Base-by-base conservation (phyloP, 352 stramenopile genomes). In the Pythium plurisporium region DNA sequence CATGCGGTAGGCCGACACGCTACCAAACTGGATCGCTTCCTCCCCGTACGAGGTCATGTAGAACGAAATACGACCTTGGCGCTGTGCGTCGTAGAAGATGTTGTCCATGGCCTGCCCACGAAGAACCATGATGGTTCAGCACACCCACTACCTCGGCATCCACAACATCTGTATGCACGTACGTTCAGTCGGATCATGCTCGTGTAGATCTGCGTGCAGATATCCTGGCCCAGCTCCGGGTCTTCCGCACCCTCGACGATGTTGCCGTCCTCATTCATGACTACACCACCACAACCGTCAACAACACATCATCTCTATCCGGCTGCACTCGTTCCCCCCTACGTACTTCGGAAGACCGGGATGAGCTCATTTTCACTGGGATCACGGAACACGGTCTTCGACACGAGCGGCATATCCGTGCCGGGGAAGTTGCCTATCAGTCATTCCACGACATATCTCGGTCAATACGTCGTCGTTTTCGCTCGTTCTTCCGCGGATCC, bases 41-140 rank as follows among this genome's bases (percentile, higher is more conserved):
- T 99, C 97, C 14, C 95, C 94, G 31, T 86, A 78, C 29, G 77
- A 87, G 25, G 84, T 94, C 90, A 98, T 95, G 74, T 99, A 99
- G 73, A 99, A 99, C 3, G 95, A 99, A 58, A 99, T 98, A 34
- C 95, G 83, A 14, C 55, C 59, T 34, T 66, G 59, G 40, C 97
- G 83, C 69, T 99, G 97, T 3, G 95, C 94, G 59, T 97, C 89
- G 72, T 98, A 97, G 49, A 99, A 87, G 51, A 99, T 91, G 51
- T 94, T 92, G 77, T 99, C 97, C 95, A 99, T 98, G 31, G 87
- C 83, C 72, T 98, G 26, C 17, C 29, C 31, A 38, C 22, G 11
- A 3, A 19, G 22, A 2, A 7, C 14, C 20, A 23, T 6, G 14
- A 2, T 26, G n/a, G n/a, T 15, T 38, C 33, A 19, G 8, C 41